phyloP scores from a whole-genome alignment of 2,329 filamentous ascomycete genomes.

The Colletotrichum kahawae region DNA sequence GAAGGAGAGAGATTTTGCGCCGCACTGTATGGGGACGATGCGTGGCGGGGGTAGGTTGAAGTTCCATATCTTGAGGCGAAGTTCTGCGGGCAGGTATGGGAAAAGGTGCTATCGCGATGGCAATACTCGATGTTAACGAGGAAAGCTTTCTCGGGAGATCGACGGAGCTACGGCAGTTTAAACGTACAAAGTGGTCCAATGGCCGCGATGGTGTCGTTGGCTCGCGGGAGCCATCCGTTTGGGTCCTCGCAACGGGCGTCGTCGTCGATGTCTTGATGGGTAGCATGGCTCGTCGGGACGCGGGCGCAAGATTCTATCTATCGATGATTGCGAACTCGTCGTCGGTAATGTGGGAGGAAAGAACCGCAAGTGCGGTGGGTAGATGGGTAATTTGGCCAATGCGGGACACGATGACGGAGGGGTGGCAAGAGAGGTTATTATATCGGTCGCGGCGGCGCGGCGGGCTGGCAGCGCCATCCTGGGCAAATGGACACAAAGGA shows the following conservation, averaged over 20 bases:
- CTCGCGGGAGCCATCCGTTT: not conserved
- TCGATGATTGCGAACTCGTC: not conserved
- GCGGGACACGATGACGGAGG: conserved; percentile 2
- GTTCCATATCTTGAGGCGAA: conserved; percentile 54
- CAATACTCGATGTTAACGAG: not conserved
- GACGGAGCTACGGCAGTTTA: not conserved
- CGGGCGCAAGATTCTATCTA: not conserved
- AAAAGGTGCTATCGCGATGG: conserved; percentile 42
- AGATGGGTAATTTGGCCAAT: not conserved
- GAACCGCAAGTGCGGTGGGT: not conserved
- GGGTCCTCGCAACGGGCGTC: not conserved
- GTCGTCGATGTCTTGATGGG: not conserved
- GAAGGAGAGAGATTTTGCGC: conserved; percentile 32
- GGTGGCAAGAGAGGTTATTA: conserved; percentile 17
- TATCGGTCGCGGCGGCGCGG: conserved; percentile 8
- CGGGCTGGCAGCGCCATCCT: conserved; percentile 8
- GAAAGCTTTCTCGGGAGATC: conserved; percentile 2
- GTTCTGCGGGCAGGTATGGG: conserved; percentile 46
- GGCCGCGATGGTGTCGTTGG: not conserved
- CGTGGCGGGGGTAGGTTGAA: conserved; percentile 47
- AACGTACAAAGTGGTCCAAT: conserved; percentile 17
- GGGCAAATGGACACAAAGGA: conserved; percentile 17
- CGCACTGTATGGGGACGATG: conserved; percentile 48
- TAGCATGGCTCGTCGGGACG: not conserved
- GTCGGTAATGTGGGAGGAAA: not conserved